phyloP scores from a whole-genome alignment of 2,329 filamentous ascomycete species.

The Purpureocillium lavendulum region DNA sequence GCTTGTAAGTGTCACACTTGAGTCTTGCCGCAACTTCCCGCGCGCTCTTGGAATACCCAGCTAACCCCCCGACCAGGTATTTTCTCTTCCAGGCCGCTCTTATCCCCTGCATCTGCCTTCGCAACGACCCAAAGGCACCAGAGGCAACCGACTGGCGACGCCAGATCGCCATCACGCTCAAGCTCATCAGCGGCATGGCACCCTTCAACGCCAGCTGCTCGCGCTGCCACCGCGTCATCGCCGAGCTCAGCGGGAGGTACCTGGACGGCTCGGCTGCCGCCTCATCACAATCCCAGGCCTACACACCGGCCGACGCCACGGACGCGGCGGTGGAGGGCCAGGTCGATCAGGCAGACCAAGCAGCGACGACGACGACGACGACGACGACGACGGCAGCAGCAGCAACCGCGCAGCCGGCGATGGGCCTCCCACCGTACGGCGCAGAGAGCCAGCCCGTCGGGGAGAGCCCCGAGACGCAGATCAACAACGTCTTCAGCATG shows the following conservation, averaged over 20 bases:
- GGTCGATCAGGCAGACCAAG: no score
- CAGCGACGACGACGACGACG: no score
- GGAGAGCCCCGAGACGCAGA: conserved; percentile 32
- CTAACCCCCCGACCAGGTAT: conserved; percentile 20
- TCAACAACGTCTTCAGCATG: conserved; percentile 32
- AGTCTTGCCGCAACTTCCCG: no score
- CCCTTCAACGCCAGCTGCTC: conserved; percentile 29
- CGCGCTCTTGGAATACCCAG: no score
- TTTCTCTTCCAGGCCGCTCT: conserved; percentile 41
- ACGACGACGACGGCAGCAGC: no score
- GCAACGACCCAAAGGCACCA: conserved; percentile 28
- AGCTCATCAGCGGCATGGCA: conserved; percentile 26
- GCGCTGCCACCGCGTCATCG: conserved; percentile 32
- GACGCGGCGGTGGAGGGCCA: no score
- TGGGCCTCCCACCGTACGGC: no score
- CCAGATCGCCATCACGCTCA: conserved; percentile 29
- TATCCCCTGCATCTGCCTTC: conserved; percentile 37
- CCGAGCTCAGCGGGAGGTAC: conserved; percentile 29
- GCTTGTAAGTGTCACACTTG: conserved; percentile 21
- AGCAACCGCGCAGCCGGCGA: no score
- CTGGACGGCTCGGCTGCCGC: conserved; percentile 11
- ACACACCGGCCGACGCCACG: no score
- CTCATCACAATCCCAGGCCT: no score
- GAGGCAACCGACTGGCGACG: conserved; percentile 28
- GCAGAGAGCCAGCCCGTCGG: conserved; percentile 17